These are phyloP conservation scores for Aspergillus ostianus DNA, from an alignment of 495 filamentous ascomycete species.

Conservation along the genomic window DNA sequence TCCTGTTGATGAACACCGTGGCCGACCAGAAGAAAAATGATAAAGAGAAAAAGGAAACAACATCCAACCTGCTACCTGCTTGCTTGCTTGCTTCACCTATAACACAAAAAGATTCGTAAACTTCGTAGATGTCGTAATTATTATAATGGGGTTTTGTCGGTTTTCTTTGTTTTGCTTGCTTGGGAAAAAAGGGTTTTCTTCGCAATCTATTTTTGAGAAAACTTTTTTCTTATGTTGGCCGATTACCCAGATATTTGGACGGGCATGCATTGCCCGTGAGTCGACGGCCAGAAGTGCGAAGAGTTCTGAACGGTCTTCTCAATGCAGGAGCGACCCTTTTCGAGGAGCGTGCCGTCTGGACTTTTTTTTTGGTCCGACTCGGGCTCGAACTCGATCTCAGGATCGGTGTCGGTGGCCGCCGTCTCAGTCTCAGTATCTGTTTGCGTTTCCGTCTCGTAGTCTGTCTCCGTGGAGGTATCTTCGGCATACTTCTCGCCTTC, in stretches of 20 bases:
- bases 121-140: not conserved
- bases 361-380: not conserved
- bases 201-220: not conserved
- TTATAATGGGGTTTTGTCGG: not conserved
- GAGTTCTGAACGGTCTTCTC: not conserved
- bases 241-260: not conserved
- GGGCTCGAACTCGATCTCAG: not conserved
- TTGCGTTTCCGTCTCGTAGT: not conserved
- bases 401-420: not conserved
- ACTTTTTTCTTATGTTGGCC: not conserved
- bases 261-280: not conserved
- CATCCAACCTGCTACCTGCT: not conserved
- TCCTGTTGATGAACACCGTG: not conserved
- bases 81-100: not conserved
- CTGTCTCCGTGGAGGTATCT: constrained; percentile 1
- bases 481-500: not conserved
- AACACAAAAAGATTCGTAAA: not conserved
- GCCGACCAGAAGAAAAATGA: not conserved
- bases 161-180: not conserved
- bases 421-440: not conserved
- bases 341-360: not conserved
- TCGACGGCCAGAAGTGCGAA: not conserved
- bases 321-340: not conserved
- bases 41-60: not conserved
- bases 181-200: not conserved